Evolutionary conservation across 495 filamentous ascomycete species (phyloP), one percentile per base, ranked within the genome.

Genomic region (Talaromyces proteolyticus): DNA sequence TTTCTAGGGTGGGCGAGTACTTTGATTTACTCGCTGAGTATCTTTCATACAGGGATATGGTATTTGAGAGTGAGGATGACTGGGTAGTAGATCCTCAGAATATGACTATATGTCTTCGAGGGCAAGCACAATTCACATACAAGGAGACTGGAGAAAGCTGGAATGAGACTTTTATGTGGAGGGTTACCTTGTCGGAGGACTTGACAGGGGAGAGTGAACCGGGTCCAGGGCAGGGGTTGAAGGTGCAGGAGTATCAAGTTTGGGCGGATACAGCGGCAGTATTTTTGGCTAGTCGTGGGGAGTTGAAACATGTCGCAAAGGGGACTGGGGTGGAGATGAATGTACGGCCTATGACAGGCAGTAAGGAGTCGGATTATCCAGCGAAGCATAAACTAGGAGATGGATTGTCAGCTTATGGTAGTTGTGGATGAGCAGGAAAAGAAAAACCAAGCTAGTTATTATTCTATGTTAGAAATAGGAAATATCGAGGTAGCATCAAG

Each of bases 181-280:
- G 74, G 25, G 54, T 86, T 26, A 63, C 46, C 38, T 66, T 84
- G 50, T 75, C 72, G 18, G 59, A 59, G 8, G 64, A 68, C 29
- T 46, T 42, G 4, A 50, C 51, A 11, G 42, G 47, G 3, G 47
- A 49, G 17, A 49, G 20, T 12, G 59, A 55, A 18, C 52, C 4
- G 0, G 51, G 21, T 11, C 55, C 46, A 5, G 44, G 36, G 16
- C 54, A 57, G 19, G 44, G 49, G 44, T 42, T 64, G 14, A 77
- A 70, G 57, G 65, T 84, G 10, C 53, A 51, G 19, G 69, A 65
- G 50, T 86, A 81, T 63, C 67, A 75, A 51, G 67, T 85, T 29
- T 86, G 82, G 82, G 82, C 78, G 22, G 82, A 86, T 70, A 77
- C 78, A 3, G 82, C 81, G 10, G 81, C 81, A 22, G 79, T 77